phyloP scores from a whole-genome alignment of 768 basidiomycete genomes.

The Paxillus rubicundulus region DNA sequence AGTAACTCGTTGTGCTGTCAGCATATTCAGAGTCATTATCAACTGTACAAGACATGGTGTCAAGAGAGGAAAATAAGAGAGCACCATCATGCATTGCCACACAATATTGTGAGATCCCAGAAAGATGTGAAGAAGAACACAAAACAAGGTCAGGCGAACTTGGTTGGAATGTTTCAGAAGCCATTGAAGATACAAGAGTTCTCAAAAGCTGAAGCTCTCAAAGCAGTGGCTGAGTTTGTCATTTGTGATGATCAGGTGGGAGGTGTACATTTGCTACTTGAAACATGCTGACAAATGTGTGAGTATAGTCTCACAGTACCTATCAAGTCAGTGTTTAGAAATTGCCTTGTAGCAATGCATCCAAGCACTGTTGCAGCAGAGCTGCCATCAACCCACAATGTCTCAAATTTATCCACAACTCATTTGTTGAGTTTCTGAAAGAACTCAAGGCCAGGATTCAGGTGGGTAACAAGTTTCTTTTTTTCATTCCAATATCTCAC shows the following conservation, averaged over 20 bases:
- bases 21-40: background rate
- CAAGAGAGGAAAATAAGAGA: background rate
- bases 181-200: background rate
- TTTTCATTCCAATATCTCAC: too few species aligned
- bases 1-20: background rate
- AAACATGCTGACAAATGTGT: too few species aligned
- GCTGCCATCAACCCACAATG: slow-evolving; percentile 1
- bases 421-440: slow-evolving; percentile 6
- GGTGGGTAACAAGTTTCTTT: background rate
- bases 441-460: background rate
- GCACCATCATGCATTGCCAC: background rate
- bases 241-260: slow-evolving; percentile 17
- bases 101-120: background rate
- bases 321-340: too few species aligned
- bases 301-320: too few species aligned
- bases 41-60: background rate
- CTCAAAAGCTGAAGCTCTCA: slow-evolving; percentile 6
- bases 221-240: slow-evolving; percentile 10
- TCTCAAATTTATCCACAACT: slow-evolving; percentile 19
- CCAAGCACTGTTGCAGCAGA: too few species aligned
- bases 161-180: background rate
- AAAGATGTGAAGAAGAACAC: background rate
- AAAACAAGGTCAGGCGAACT: background rate
- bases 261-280: too few species aligned
- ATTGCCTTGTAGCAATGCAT: too few species aligned